Evolutionary conservation across 2,329 filamentous ascomycete genomes (phyloP).

Genomic region (Xylariales sp.): DNA sequence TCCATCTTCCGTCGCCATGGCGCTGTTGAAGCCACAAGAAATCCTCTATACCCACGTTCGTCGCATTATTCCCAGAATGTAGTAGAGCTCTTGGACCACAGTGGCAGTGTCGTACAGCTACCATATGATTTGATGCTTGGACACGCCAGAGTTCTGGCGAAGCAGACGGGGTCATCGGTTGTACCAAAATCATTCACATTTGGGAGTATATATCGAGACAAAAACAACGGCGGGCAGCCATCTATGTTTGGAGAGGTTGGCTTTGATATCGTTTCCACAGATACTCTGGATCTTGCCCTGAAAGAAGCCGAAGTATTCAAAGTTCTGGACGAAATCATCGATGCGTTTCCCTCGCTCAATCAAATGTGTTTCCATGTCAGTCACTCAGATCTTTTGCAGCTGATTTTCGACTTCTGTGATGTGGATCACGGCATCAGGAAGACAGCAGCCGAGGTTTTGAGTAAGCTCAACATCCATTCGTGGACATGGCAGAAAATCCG

Average conservation of each 20-base stretch:
- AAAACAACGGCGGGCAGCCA: constrained; percentile 74
- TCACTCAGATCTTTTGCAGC: constrained; percentile 78
- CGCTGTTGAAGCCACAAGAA: constrained; percentile 74
- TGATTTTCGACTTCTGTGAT: constrained; percentile 87
- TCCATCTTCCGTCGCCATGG: constrained; percentile 86
- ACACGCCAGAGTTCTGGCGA: constrained; percentile 78
- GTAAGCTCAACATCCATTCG: constrained; percentile 78
- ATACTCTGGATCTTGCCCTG: constrained; percentile 75
- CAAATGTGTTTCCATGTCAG: constrained; percentile 87
- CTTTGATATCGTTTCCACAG: constrained; percentile 89
- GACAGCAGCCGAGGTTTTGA: constrained; percentile 76
- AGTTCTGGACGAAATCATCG: constrained; percentile 85
- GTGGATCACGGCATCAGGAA: constrained; percentile 66
- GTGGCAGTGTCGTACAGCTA: constrained; percentile 86
- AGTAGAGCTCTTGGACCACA: constrained; percentile 75
- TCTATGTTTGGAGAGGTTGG: constrained; percentile 83
- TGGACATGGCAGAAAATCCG: constrained; percentile 81
- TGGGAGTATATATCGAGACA: constrained; percentile 81
- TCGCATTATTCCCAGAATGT: constrained; percentile 72
- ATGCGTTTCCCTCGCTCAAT: constrained; percentile 71
- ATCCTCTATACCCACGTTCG: constrained; percentile 76
- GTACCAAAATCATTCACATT: constrained; percentile 81
- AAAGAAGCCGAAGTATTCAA: constrained; percentile 95
- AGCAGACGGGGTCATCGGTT: constrained; percentile 54
- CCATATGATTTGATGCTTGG: constrained; percentile 91